Evolutionary conservation across 2,329 filamentous ascomycete species (phyloP), one percentile per base, ranked within the genome.

Genomic region (Rugonectria rugulosa): DNA sequence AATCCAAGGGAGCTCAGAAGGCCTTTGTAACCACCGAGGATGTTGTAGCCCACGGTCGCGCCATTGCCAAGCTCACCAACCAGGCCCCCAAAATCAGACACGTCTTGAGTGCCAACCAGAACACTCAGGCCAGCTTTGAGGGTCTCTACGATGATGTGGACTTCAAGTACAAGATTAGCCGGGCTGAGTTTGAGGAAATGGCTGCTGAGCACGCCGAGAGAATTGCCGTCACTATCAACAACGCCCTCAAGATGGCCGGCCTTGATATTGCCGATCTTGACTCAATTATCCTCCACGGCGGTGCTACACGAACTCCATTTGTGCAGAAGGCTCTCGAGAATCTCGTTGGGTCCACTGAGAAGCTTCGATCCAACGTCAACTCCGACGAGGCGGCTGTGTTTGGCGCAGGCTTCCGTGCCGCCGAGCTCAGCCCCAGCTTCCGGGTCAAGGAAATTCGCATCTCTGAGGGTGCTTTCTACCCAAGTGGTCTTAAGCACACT

Each of bases 371-470:
- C 69, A 99, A 96, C 67, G 95, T 99, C 70, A 99, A 99, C 77
- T 90, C 94, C 10, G 95, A 99, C 68, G 95, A 99, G 76, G 90
- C 95, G 20, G 95, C 95, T 45, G 95, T 96, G 9, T 96, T 98
- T 73, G 95, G 95, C 66, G 94, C 95, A 51, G 93, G 90, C 23
- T 98, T 99, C 82, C 91, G 93, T 70, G 95, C 91, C 45, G 95
- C 95, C 47, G 87, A 91, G 65, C 82, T 99, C 55, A 97, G 92
- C 76, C 92, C 94, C 34, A 94, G 90, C 72, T 99, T 99, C 86
- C 89, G 92, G 59, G 95, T 99, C 71, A 99, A 98, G 82, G 95
- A 98, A 70, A 99, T 99, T 63, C 84, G 90, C 56, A 86, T 90
- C 46, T 83, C 80, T n/a, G 95, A 99, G 67, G 86, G 84, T 19